Percentiles rank a stretch among this genome's conserved stretches.
These are phyloP conservation scores for Hyaloscypha bicolor DNA, from an alignment of 495 filamentous ascomycete species.

Conservation along the genomic window DNA sequence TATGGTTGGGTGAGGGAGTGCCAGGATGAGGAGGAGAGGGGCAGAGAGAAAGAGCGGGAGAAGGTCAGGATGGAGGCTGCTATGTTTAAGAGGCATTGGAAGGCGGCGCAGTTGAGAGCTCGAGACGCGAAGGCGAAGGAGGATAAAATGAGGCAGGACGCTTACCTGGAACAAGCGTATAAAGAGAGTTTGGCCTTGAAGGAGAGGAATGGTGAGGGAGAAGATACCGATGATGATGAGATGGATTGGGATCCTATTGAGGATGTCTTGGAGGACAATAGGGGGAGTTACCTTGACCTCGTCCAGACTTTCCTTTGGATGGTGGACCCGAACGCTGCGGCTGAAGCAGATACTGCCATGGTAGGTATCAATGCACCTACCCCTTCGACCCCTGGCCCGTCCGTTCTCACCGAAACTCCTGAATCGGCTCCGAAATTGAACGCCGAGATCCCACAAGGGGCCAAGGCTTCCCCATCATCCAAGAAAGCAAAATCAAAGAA, in stretches of 20 bases:
- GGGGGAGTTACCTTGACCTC: conserved; percentile 46
- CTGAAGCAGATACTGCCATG: conserved; percentile 22
- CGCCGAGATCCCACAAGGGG: conserved; percentile 22
- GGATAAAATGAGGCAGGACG: conserved; percentile 45
- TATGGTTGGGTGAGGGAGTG: conserved; percentile 48
- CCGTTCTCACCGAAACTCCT: conserved; percentile 7
- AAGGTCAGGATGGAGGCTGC: conserved; percentile 53
- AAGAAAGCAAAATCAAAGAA: conserved; percentile 45
- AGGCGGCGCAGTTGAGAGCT: conserved; percentile 41
- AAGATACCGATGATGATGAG: conserved; percentile 30
- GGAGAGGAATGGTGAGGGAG: conserved; percentile 15
- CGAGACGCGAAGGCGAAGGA: conserved; percentile 41
- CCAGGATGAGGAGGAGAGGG: conserved; percentile 48
- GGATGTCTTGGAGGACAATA: conserved; percentile 48
- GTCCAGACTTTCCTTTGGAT: conserved; percentile 49
- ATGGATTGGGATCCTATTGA: conserved; percentile 58
- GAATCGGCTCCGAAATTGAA: conserved; percentile 15
- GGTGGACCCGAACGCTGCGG: conserved; percentile 10
- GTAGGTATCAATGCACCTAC: conserved; percentile 8
- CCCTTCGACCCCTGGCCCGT: not conserved
- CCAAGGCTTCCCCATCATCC: conserved; percentile 29
- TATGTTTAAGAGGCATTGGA: conserved; percentile 50
- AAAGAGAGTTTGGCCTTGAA: conserved; percentile 42
- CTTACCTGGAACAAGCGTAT: conserved; percentile 48
- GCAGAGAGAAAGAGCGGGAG: conserved; percentile 53